These are phyloP conservation scores for Diplodia sapinea DNA, from an alignment of 2,329 filamentous ascomycete genomes.

Conservation along the genomic window DNA sequence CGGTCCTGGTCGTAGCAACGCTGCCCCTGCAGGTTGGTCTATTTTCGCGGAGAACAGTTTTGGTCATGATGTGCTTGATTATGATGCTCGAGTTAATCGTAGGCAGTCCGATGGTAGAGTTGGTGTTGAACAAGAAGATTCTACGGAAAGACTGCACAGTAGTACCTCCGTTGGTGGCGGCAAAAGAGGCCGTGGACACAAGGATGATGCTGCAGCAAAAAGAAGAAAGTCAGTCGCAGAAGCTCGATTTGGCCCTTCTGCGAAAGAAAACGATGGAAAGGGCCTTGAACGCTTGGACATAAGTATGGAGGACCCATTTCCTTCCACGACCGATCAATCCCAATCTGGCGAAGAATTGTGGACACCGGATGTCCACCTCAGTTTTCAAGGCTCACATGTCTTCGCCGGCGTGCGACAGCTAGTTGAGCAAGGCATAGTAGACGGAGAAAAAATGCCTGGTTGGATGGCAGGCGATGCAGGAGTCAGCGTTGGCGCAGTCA, in stretches of 20 bases:
- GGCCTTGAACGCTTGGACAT: constrained; percentile 58
- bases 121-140: neutral
- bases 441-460: constrained; percentile 79
- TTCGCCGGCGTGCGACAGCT: constrained; percentile 80
- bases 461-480: constrained; percentile 92
- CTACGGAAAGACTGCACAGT: neutral
- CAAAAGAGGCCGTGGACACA: constrained; percentile 17
- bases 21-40: constrained; percentile 78
- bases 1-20: constrained; percentile 72
- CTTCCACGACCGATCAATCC: constrained; percentile 14
- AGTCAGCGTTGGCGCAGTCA: constrained; percentile 74
- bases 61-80: constrained; percentile 59
- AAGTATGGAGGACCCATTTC: constrained; percentile 55
- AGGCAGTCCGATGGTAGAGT: constrained; percentile 3
- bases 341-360: constrained; percentile 46
- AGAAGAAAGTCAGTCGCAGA: constrained; percentile 66
- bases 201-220: constrained; percentile 52
- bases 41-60: constrained; percentile 72
- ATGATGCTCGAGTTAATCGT: constrained; percentile 7
- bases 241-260: constrained; percentile 70
- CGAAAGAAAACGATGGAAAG: constrained; percentile 44
- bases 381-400: constrained; percentile 77
- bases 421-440: constrained; percentile 75
- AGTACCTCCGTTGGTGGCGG: neutral
- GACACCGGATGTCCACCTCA: constrained; percentile 67